Conservation (phyloP, 176 grass and related monocot genomes). For the Aegilops longissima region DNA sequence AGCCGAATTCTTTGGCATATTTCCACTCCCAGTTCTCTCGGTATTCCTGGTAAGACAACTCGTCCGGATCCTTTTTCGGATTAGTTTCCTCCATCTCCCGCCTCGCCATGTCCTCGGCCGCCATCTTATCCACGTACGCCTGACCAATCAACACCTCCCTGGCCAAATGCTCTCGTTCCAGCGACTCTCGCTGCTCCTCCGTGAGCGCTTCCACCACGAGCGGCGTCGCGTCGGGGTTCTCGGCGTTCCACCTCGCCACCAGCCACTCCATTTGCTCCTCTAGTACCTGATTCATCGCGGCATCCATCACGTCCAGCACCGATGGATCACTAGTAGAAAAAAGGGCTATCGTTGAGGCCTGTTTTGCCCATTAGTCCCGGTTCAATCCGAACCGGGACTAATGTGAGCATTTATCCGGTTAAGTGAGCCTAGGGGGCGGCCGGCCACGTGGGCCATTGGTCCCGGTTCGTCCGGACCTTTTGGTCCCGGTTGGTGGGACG, state of each 20-base stretch:
- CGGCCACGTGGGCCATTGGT: too few relatives aligned
- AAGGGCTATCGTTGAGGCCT: too few relatives aligned
- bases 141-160: neutral
- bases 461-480: too few relatives aligned
- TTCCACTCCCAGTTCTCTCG: neutral
- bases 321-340: too few relatives aligned
- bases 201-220: neutral
- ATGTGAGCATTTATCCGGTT: too few relatives aligned
- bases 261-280: neutral
- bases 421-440: too few relatives aligned
- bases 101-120: neutral
- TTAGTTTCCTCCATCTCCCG: neutral
- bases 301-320: neutral
- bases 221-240: neutral
- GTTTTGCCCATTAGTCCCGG: too few relatives aligned
- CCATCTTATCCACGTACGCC: neutral
- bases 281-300: neutral
- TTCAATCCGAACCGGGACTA: too few relatives aligned
- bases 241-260: neutral
- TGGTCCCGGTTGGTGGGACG: too few relatives aligned
- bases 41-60: neutral
- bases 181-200: neutral
- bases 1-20: neutral
- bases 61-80: neutral
- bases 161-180: neutral